Evolutionary conservation across 2,329 filamentous ascomycete species (phyloP), one percentile per base, ranked within the genome.

Genomic region (Gliomastix tumulicola): DNA sequence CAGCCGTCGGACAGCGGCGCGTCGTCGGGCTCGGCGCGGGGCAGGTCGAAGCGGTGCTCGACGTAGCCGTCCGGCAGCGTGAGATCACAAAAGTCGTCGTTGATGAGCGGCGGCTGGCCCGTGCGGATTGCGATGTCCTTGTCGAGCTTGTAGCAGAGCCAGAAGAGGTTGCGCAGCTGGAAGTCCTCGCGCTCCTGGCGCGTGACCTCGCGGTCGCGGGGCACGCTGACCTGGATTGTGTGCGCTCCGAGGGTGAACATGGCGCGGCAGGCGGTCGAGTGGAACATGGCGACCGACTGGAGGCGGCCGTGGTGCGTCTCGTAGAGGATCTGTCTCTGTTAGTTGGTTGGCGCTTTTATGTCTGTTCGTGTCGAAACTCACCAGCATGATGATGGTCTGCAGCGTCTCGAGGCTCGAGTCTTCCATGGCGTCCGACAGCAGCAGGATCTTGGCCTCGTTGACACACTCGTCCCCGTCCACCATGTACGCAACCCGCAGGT

Each of bases 41-140:
- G 28, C 11, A 19, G 13, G n/a, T 30, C 15, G 30, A 31, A 37
- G 8, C 30, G 20, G 16, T 33, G 19, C 17, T 35, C 32, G 11
- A 17, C 27, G 17, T 41, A 41, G 6, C 30, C 32, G 13, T 53
- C 47, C 2, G 68, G 68, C 1, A 69, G 49, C 0, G 62, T 63
- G n/a, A 75, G 49, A 43, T 74, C 68, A 43, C 69, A 74, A 36
- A 69, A 64, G 6, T 70, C 66, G 35, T 72, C 67, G 2, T 56
- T 49, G 4, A 55, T 37, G 1, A 49, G 15, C 1, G 53, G 51
- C 2, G 46, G 49, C 3, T 41, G 35, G 4, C 50, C 50, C 2
- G 41, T 41, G 4, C 47, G 45, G 2, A 55, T 39, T 2, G 49
- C 37, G 7, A 47, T 35, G 5, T 56, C 47, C 32, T 56, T 56